Conservation (phyloP, 2,329 filamentous ascomycete genomes). For the Aspergillus sp. region DNA sequence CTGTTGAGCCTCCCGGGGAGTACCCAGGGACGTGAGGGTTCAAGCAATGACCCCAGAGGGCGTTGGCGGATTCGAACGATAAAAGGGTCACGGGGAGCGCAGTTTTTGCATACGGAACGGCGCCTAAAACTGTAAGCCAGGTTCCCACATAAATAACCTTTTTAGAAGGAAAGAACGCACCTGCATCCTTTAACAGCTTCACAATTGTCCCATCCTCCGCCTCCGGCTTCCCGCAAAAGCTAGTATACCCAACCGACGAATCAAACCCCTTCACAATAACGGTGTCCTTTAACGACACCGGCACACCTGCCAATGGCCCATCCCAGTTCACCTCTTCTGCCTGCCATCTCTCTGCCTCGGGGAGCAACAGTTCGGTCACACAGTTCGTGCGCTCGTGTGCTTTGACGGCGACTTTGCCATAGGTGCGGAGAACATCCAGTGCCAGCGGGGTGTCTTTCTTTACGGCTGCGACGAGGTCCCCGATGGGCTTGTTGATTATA, state of each 20-base stretch:
- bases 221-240: slow-evolving; percentile 59
- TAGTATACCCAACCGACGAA: slow-evolving; percentile 70
- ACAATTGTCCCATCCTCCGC: slow-evolving; percentile 63
- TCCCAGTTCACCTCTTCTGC: slow-evolving; percentile 58
- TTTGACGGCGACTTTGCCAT: slow-evolving; percentile 75
- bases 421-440: slow-evolving; percentile 65
- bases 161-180: slow-evolving; percentile 18
- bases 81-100: slow-evolving; percentile 79
- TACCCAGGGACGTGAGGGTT: slow-evolving; percentile 82
- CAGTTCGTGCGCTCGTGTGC: slow-evolving; percentile 85
- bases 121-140: slow-evolving; percentile 40
- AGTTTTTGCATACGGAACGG: slow-evolving; percentile 87
- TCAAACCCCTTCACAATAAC: slow-evolving; percentile 78
- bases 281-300: slow-evolving; percentile 71
- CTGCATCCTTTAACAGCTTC: slow-evolving; percentile 72
- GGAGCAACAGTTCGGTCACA: slow-evolving; percentile 76
- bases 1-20: slow-evolving; percentile 81
- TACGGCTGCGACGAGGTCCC: slow-evolving; percentile 53
- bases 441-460: no score
- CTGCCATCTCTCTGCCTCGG: slow-evolving; percentile 67
- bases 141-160: no score
- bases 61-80: slow-evolving; percentile 72
- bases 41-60: slow-evolving; percentile 70
- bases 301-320: slow-evolving; percentile 78
- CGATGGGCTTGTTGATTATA: slow-evolving; percentile 65